phyloP scores from a whole-genome alignment of 1,139 yeast genomes.

The Entelexis sorbosivorans region DNA sequence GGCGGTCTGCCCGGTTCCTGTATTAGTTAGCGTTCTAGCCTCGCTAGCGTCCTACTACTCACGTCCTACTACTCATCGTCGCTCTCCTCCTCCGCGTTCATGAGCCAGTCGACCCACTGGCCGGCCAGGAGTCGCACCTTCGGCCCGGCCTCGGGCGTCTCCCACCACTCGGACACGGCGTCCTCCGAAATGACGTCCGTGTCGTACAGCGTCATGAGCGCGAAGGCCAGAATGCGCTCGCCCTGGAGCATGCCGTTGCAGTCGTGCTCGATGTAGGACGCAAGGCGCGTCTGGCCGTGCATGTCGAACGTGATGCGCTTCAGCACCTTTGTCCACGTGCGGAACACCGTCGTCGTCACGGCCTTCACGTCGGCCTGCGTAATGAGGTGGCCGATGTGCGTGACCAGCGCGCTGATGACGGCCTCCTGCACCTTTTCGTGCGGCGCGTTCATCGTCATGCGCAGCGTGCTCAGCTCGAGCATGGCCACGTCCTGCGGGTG shows the following conservation, averaged over 20 bases:
- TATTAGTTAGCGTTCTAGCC: too few relatives aligned
- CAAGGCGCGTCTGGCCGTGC: conserved; percentile 66
- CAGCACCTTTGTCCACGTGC: conserved; percentile 69
- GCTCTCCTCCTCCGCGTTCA: conserved; percentile 75
- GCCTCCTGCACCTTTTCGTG: conserved; percentile 87
- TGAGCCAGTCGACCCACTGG: conserved; percentile 78
- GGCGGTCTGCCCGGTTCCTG: neutral
- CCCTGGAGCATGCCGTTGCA: conserved; percentile 36
- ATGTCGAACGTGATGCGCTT: conserved; percentile 58
- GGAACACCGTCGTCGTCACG: conserved; percentile 65
- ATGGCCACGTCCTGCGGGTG: conserved; percentile 90
- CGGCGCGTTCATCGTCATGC: conserved; percentile 95
- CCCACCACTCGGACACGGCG: conserved; percentile 74
- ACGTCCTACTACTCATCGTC: conserved; percentile 21
- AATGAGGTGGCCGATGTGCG: conserved; percentile 58
- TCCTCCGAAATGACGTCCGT: conserved; percentile 75
- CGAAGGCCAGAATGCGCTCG: conserved; percentile 46
- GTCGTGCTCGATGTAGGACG: conserved; percentile 46
- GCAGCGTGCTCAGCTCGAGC: conserved; percentile 78
- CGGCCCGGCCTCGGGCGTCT: conserved; percentile 34
- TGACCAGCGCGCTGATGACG: conserved; percentile 60
- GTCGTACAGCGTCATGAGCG: conserved; percentile 63
- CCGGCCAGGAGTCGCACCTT: conserved; percentile 46
- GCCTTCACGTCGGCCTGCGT: conserved; percentile 62
- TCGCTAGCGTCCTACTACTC: too few relatives aligned